phyloP scores from a whole-genome alignment of 345 rosid genomes.

The Mangifera indica region DNA sequence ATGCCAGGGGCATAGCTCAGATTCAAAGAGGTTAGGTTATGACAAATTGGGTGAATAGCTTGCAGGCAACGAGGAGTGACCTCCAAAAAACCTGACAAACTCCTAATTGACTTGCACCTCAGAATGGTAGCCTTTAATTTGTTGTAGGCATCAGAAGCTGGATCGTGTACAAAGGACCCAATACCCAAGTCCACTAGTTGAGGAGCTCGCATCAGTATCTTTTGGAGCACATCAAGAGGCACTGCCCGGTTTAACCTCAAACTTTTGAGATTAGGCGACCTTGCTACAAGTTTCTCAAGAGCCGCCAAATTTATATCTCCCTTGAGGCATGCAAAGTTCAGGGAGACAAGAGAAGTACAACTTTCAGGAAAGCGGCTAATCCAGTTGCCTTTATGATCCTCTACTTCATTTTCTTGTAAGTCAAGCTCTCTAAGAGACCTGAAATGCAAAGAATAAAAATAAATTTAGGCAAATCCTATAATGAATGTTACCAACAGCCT shows the following conservation, averaged over 20 bases:
- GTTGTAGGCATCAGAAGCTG: slow-evolving; percentile 51
- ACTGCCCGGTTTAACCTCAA: slow-evolving; percentile 82
- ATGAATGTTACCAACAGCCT: not conserved
- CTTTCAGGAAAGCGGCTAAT: slow-evolving; percentile 82
- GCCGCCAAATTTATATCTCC: slow-evolving; percentile 76
- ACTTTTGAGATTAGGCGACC: slow-evolving; percentile 84
- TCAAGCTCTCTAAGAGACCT: slow-evolving; percentile 92
- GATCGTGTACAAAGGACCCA: slow-evolving; percentile 74
- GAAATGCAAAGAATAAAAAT: slow-evolving; percentile 18
- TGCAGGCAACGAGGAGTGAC: slow-evolving; percentile 58
- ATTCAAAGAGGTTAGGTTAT: slow-evolving; percentile 62
- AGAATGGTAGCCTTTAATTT: slow-evolving; percentile 47
- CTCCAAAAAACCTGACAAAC: slow-evolving; percentile 90
- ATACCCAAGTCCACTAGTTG: slow-evolving; percentile 81
- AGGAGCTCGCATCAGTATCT: slow-evolving; percentile 61
- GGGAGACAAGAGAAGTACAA: slow-evolving; percentile 68
- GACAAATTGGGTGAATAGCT: slow-evolving; percentile 61
- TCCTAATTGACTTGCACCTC: slow-evolving; percentile 56
- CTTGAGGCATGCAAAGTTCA: slow-evolving; percentile 91
- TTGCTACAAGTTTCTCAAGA: slow-evolving; percentile 85
- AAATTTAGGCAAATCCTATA: not conserved
- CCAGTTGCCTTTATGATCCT: slow-evolving; percentile 94
- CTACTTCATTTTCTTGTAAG: slow-evolving; percentile 93
- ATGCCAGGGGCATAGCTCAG: slow-evolving; percentile 86
- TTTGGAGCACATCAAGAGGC: slow-evolving; percentile 66